A percentile compares a stretch with the other conserved stretches of the same genome.
phyloP scores from a whole-genome alignment of 1,139 yeast species.

The Candida sp. region DNA sequence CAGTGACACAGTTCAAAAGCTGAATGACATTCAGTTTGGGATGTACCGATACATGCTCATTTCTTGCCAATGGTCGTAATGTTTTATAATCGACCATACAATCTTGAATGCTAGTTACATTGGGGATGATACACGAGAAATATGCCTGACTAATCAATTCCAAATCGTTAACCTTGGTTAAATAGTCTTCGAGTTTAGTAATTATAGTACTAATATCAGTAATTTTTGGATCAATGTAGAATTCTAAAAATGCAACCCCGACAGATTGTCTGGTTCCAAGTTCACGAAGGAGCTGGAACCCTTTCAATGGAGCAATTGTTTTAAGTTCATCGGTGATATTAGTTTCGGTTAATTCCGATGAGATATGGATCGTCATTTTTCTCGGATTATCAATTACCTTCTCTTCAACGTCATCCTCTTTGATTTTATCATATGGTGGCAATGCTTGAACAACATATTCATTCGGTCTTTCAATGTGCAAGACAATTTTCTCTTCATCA shows the following conservation, averaged over 20 bases:
- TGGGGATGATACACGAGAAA: constrained; percentile 31
- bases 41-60: constrained; percentile 33
- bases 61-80: constrained; percentile 29
- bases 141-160: constrained; percentile 20
- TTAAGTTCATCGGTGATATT: constrained; percentile 23
- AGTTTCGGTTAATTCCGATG: constrained; percentile 22
- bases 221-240: constrained; percentile 16
- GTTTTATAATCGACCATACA: constrained; percentile 29
- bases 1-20: constrained; percentile 61
- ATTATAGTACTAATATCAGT: constrained; percentile 9
- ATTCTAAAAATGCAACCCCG: constrained; percentile 42
- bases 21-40: constrained; percentile 56
- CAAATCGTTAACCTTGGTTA: constrained; percentile 12
- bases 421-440: constrained; percentile 13
- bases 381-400: constrained; percentile 33
- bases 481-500: constrained; percentile 7
- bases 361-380: constrained; percentile 28
- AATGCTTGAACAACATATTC: constrained; percentile 51
- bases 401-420: constrained; percentile 18
- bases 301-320: constrained; percentile 18
- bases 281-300: constrained; percentile 32
- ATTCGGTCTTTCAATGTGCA: constrained; percentile 48
- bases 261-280: constrained; percentile 33
- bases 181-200: constrained; percentile 12
- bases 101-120: constrained; percentile 32